A percentile compares a stretch with the other conserved stretches of the same genome.
Evolutionary conservation across 2,329 filamentous ascomycete species (phyloP).

Genomic region (Fusarium chaquense): DNA sequence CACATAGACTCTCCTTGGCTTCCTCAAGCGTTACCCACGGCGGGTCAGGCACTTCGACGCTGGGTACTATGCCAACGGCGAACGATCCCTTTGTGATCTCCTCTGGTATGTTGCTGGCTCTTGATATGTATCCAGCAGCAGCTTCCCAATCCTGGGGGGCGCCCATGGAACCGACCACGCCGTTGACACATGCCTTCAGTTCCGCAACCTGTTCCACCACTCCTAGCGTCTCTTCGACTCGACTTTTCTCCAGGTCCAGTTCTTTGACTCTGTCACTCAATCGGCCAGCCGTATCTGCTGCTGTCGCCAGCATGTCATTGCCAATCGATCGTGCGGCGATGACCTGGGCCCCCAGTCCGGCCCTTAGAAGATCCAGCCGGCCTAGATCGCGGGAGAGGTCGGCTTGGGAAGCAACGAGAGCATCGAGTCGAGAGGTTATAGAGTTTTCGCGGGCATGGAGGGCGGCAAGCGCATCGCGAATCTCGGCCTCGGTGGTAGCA

Average conservation of each 20-base stretch:
- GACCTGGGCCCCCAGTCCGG: conserved; percentile 87
- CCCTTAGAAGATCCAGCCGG: conserved; percentile 88
- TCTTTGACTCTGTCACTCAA: conserved; percentile 88
- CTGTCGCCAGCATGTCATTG: conserved; percentile 89
- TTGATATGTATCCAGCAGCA: conserved; percentile 87
- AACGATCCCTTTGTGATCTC: conserved; percentile 86
- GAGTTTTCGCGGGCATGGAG: conserved; percentile 81
- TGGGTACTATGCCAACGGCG: conserved; percentile 92
- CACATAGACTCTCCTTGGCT: conserved; percentile 89
- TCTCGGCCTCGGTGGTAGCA: conserved; percentile 80
- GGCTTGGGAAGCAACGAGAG: conserved; percentile 83
- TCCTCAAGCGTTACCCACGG: conserved; percentile 88
- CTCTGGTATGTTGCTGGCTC: conserved; percentile 83
- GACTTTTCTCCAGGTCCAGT: conserved; percentile 89
- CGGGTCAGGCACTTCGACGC: conserved; percentile 92
- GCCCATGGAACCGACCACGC: conserved; percentile 95
- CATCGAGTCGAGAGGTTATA: conserved; percentile 80
- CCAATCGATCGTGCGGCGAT: conserved; percentile 85
- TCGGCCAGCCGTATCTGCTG: conserved; percentile 84
- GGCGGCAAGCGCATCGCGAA: conserved; percentile 79
- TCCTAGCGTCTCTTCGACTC: conserved; percentile 88
- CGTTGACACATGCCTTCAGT: conserved; percentile 95
- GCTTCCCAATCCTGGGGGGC: conserved; percentile 99
- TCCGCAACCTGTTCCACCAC: conserved; percentile 97
- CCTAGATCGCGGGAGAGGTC: conserved; percentile 88